Percentiles rank a stretch among this genome's conserved stretches.
Evolutionary conservation across 331 rosid species (phyloP).

Genomic region (Spiraea crenata): DNA sequence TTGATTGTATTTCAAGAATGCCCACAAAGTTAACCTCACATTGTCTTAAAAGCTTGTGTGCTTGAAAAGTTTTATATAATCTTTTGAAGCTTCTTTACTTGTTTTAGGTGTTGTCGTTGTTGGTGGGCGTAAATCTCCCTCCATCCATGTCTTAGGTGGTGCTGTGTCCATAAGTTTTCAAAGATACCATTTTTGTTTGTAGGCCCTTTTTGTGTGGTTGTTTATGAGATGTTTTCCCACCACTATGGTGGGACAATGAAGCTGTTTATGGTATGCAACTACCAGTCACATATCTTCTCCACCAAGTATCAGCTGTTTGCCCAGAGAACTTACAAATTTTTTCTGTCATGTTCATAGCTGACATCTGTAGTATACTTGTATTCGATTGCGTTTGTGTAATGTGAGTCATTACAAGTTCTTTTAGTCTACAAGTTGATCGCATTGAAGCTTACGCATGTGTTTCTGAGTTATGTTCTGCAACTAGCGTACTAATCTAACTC

Average conservation of each 20-base stretch:
- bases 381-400: neutral
- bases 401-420: neutral
- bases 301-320: slow-evolving; percentile 18
- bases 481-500: neutral
- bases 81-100: neutral
- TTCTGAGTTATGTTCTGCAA: neutral
- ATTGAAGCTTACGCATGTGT: neutral
- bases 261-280: slow-evolving; percentile 36
- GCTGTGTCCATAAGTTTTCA: slow-evolving; percentile 50
- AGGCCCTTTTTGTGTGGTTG: slow-evolving; percentile 61
- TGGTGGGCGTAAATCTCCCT: slow-evolving; percentile 13
- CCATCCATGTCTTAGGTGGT: slow-evolving; percentile 10
- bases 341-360: neutral
- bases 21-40: slow-evolving; percentile 5
- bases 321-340: neutral
- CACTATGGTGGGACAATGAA: slow-evolving; percentile 41
- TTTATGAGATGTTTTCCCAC: slow-evolving; percentile 37
- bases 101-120: neutral
- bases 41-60: neutral
- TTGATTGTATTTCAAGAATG: neutral
- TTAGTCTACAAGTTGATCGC: neutral
- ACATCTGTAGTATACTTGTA: neutral
- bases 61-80: neutral
- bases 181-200: slow-evolving; percentile 46
- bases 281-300: slow-evolving; percentile 1